Evolutionary conservation across 495 filamentous ascomycete species (phyloP).

Genomic region (Gamarada debralockiae): DNA sequence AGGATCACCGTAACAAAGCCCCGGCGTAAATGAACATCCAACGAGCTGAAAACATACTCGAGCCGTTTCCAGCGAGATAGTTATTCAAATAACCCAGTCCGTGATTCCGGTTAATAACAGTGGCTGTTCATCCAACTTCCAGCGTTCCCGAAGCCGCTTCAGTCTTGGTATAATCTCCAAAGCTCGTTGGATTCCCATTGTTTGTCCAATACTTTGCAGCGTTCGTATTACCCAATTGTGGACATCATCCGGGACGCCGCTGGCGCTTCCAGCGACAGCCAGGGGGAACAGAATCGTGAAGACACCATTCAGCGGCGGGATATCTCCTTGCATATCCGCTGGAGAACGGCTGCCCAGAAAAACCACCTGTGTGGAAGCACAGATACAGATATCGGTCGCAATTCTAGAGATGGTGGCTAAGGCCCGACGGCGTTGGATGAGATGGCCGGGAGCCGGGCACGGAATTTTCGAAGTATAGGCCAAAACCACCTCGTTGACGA

Average conservation of each 20-base stretch:
- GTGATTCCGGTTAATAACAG: no score
- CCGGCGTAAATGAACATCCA: no score
- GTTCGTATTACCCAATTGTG: constrained; percentile 27
- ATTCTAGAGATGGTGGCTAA: constrained; percentile 6
- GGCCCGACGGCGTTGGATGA: not conserved
- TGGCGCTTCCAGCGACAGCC: not conserved
- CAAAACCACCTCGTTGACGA: constrained; percentile 8
- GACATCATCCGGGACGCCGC: constrained; percentile 23
- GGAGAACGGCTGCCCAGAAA: not conserved
- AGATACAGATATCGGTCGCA: constrained; percentile 18
- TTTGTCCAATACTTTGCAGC: constrained; percentile 27
- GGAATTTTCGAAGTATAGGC: constrained; percentile 2
- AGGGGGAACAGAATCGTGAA: not conserved
- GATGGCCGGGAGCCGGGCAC: not conserved
- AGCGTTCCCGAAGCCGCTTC: no score
- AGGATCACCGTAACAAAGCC: no score
- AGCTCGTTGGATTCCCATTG: no score
- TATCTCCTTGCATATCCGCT: not conserved
- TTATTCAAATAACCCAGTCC: no score
- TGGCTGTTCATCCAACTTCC: no score
- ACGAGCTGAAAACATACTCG: no score
- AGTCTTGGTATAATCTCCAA: no score
- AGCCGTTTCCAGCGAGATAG: no score
- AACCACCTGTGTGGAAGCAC: constrained; percentile 10
- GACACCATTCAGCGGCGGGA: not conserved